Conservation (phyloP, 108 stramenopile species). For the Cyclotella atomus region DNA sequence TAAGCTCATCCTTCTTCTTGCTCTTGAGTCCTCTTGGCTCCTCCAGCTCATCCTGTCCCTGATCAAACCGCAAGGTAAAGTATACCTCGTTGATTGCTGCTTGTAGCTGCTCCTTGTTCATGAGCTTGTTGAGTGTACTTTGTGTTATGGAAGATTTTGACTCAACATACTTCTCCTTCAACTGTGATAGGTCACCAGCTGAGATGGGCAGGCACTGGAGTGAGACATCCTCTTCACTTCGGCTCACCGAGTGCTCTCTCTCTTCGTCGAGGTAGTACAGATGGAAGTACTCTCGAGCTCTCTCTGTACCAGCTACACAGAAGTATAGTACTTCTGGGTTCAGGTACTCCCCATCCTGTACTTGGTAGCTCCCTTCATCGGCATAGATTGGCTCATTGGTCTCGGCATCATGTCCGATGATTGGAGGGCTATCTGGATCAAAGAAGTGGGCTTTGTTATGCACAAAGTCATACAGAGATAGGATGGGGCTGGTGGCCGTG, state of each 20-base stretch:
- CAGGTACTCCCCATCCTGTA: neutral
- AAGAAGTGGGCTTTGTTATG: neutral
- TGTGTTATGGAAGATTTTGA: neutral
- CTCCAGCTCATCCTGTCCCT: neutral
- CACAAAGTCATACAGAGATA: neutral
- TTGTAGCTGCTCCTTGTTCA: neutral
- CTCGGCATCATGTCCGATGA: neutral
- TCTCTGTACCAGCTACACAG: neutral
- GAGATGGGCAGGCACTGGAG: slow-evolving; percentile 1
- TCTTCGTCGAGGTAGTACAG: neutral
- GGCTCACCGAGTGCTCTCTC: neutral
- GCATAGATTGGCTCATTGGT: neutral
- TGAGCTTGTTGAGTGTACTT: neutral
- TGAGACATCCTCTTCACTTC: slow-evolving; percentile 2
- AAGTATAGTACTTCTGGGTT: neutral
- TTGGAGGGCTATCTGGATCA: neutral
- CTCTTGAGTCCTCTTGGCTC: neutral
- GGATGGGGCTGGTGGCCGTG: neutral
- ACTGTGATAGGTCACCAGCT: neutral
- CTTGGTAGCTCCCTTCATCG: neutral
- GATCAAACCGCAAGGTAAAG: neutral
- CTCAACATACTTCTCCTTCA: slow-evolving; percentile 1
- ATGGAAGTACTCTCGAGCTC: neutral
- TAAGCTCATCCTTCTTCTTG: neutral
- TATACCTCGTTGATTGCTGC: neutral